A percentile compares a stretch with the other conserved stretches of the same genome.
Conservation (phyloP, 192 early-diverging fungal genomes). For the Podila clonocystis region DNA sequence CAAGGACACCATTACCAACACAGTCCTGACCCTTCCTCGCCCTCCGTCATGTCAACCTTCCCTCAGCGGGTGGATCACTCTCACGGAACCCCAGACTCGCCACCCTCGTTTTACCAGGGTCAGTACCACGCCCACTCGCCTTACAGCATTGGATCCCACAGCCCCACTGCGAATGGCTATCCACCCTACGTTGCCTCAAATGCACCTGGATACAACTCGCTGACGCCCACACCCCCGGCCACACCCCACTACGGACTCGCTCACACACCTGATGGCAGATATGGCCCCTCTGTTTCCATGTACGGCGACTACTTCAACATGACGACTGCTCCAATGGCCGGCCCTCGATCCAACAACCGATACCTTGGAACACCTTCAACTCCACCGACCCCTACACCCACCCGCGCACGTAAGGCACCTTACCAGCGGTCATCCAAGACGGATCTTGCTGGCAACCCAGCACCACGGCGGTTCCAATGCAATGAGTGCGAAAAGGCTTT, state of each 20-base stretch:
- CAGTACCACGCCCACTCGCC: slow-evolving; percentile 40
- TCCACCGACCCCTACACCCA: slow-evolving; percentile 17
- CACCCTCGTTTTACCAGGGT: slow-evolving; percentile 44
- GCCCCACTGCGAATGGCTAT: slow-evolving; percentile 33
- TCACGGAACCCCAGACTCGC: slow-evolving; percentile 26
- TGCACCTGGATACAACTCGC: slow-evolving; percentile 24
- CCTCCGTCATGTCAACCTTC: slow-evolving; percentile 27
- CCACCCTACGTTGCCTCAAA: slow-evolving; percentile 19
- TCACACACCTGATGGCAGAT: slow-evolving; percentile 26
- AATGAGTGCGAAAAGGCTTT: slow-evolving; percentile 49
- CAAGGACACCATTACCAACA: slow-evolving; percentile 38
- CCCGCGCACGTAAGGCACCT: slow-evolving; percentile 35
- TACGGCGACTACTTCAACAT: slow-evolving; percentile 44
- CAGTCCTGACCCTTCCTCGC: slow-evolving; percentile 49
- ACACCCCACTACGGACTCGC: slow-evolving; percentile 46
- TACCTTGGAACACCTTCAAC: slow-evolving; percentile 27
- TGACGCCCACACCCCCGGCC: slow-evolving; percentile 42
- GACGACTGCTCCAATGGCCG: slow-evolving; percentile 11
- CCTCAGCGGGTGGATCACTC: slow-evolving; percentile 37
- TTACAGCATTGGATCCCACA: slow-evolving; percentile 49
- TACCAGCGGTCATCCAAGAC: slow-evolving; percentile 16
- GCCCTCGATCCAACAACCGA: slow-evolving; percentile 16
- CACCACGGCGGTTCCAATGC: slow-evolving; percentile 43
- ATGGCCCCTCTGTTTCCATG: slow-evolving; percentile 22
- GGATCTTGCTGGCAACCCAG: slow-evolving; percentile 8